A percentile compares a stretch with the other conserved stretches of the same genome.
These are phyloP conservation scores for Prinsepia uniflora DNA, from an alignment of 306 rosid genomes.

Conservation along the genomic window DNA sequence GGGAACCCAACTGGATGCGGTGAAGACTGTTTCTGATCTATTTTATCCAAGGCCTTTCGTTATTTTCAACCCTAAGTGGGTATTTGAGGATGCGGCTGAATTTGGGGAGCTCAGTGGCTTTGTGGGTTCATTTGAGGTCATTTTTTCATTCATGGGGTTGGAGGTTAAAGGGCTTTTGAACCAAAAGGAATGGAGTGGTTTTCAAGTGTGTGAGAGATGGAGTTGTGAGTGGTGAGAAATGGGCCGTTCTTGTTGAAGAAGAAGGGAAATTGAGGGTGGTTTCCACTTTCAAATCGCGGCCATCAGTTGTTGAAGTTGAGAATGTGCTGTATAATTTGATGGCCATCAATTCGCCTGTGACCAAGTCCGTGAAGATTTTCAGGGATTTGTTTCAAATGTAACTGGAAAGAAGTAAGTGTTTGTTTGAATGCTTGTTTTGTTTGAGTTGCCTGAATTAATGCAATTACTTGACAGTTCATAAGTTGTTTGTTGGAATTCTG, in stretches of 20 bases:
- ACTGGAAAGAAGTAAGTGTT: conserved; percentile 63
- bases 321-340: conserved; percentile 78
- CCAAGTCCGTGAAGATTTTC: conserved; percentile 78
- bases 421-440: conserved; percentile 2
- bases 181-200: conserved; percentile 65
- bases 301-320: conserved; percentile 72
- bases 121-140: conserved; percentile 73
- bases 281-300: conserved; percentile 60
- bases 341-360: conserved; percentile 85
- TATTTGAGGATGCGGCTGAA: conserved; percentile 66
- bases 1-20: conserved; percentile 40
- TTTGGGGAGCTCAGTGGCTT: conserved; percentile 54
- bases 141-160: conserved; percentile 79
- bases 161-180: conserved; percentile 75
- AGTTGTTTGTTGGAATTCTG: conserved; percentile 20
- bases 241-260: conserved; percentile 82
- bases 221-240: conserved; percentile 71
- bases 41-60: conserved; percentile 76
- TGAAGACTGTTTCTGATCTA: conserved; percentile 44
- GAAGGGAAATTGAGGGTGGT: conserved; percentile 60
- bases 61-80: conserved; percentile 79
- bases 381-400: conserved; percentile 76
- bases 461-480: too few species aligned
- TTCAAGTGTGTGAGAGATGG: conserved; percentile 83
- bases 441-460: too few species aligned